These are phyloP conservation scores for Auricularia heimuer DNA, from an alignment of 768 basidiomycete species.

Conservation along the genomic window DNA sequence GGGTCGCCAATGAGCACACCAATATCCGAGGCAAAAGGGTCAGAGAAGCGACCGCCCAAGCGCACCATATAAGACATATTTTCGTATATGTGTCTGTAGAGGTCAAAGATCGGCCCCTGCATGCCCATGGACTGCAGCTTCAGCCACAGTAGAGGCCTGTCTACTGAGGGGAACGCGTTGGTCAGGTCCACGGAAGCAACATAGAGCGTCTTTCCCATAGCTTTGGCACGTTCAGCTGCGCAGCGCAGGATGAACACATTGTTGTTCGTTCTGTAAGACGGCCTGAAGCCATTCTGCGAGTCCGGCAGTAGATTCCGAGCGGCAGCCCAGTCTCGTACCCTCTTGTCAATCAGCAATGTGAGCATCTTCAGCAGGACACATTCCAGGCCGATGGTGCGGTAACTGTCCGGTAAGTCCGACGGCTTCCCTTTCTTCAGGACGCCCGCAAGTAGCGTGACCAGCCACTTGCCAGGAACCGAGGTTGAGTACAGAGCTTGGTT, in stretches of 20 bases:
- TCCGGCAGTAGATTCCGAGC: constrained; percentile 13
- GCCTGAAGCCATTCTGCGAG: constrained; percentile 19
- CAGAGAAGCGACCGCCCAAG: constrained; percentile 1
- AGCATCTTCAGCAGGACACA: constrained; percentile 19
- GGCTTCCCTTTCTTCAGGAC: constrained; percentile 15
- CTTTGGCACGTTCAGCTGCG: constrained; percentile 15
- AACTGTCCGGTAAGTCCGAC: constrained; percentile 14
- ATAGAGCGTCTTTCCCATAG: constrained; percentile 11
- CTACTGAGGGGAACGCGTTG: constrained; percentile 11
- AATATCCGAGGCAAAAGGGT: constrained; percentile 4
- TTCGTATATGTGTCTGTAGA: constrained; percentile 17
- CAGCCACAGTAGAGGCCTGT: constrained; percentile 8
- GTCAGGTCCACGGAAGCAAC: constrained; percentile 16
- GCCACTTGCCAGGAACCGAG: constrained; percentile 8
- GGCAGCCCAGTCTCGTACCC: constrained; percentile 11
- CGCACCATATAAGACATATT: constrained; percentile 15
- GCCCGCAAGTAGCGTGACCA: constrained; percentile 9
- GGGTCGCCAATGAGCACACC: constrained; percentile 16
- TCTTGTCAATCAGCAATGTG: constrained; percentile 16
- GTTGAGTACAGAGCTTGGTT: background rate
- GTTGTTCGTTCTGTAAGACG: constrained; percentile 17
- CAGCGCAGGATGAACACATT: constrained; percentile 12
- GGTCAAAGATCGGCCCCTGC: constrained; percentile 20
- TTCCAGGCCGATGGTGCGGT: constrained; percentile 21
- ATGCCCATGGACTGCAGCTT: constrained; percentile 10